Base-by-base conservation (phyloP, 495 filamentous ascomycete species). In the Talaromyces borbonicus region DNA sequence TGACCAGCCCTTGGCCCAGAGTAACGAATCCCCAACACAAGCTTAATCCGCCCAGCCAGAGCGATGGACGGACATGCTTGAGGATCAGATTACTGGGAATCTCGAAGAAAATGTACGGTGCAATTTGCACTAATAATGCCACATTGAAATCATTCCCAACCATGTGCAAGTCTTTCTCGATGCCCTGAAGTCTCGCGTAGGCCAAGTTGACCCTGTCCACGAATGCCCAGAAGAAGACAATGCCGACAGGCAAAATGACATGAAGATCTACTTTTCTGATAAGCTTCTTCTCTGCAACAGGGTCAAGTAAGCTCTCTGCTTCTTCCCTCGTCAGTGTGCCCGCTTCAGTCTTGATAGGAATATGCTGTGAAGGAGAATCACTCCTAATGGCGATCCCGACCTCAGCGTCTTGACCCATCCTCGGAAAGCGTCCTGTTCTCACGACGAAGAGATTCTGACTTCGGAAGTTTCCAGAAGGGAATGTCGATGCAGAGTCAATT, bases 61-160 rank as follows among this genome's bases (percentile, higher is more conserved):
- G 67, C 1, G 71, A 77, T 6, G 84, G 84, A 0, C 72, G 67
- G 8, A 85, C 57, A 42, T 72, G 77, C 61, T 79, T 83, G 59
- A 85, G 63, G 47, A 85, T 64, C 5, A 86, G 62, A 56, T 85
- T 85, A 50, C 67, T 70, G 8, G 79, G 81, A 36, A 85, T 70
- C 53, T 85, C 80, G 33, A 81, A 73, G 4, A 80, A 56, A 40
- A 79, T 75, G 55, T 85, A 86, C 27, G 75, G 78, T 2, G 80
- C 68, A 57, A 84, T 85, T 60, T 81, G 83, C 11, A 82, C 68
- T 40, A 78, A 73, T 1, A 83, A 66, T 14, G 79, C 77, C 35
- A 83, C 63, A 49, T 83, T 83, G 26, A 71, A 80, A 57, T 74
- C 63, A 46, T 73, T 66, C 8, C 72, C 74, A 8, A 51, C 53